Conservation (phyloP, 2,329 filamentous ascomycete genomes). For the Trichophyton rubrum region DNA sequence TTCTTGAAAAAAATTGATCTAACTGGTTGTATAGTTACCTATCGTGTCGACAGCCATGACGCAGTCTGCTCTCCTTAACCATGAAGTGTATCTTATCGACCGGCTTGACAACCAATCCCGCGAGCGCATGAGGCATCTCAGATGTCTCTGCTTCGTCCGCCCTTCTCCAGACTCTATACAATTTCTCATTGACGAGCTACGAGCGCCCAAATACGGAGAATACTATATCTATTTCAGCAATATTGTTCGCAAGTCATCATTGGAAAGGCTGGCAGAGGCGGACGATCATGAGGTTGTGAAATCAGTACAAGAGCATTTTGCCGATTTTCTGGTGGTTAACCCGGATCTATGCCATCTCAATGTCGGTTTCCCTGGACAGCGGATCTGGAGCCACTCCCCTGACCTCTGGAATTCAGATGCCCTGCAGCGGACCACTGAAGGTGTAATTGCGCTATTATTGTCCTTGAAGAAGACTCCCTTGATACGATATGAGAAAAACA, state of each 20-base stretch:
- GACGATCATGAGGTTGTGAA: constrained; percentile 97
- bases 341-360: constrained; percentile 80
- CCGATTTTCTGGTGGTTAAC: constrained; percentile 90
- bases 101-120: constrained; percentile 78
- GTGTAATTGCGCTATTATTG: constrained; percentile 68
- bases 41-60: constrained; percentile 93
- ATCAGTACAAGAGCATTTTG: constrained; percentile 87
- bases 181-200: constrained; percentile 82
- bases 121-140: constrained; percentile 95
- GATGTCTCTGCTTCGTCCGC: constrained; percentile 84
- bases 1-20: constrained; percentile 16
- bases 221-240: constrained; percentile 98
- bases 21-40: constrained; percentile 45
- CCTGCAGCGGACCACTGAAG: constrained; percentile 75
- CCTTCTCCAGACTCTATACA: constrained; percentile 90
- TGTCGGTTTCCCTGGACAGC: constrained; percentile 56
- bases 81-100: constrained; percentile 97
- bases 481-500: constrained; percentile 87
- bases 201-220: constrained; percentile 94
- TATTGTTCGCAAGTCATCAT: constrained; percentile 86
- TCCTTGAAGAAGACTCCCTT: constrained; percentile 94
- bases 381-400: constrained; percentile 68
- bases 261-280: constrained; percentile 87
- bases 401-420: constrained; percentile 88
- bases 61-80: constrained; percentile 84